phyloP scores from a whole-genome alignment of 257 asterid genomes.

The Nicotiana noctiflora region DNA sequence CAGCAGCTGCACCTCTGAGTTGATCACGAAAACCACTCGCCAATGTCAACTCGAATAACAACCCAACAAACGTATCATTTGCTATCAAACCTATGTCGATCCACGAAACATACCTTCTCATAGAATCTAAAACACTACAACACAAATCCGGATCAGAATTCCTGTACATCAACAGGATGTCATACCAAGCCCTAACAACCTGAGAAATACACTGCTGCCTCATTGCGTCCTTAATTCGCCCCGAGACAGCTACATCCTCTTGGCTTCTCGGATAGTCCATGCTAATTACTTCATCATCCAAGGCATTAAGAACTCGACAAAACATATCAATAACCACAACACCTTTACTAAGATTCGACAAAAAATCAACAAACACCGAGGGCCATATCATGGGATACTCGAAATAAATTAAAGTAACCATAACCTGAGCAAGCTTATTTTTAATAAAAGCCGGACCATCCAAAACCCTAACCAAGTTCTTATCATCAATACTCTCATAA shows the following conservation, averaged over 20 bases:
- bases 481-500: conserved; percentile 44
- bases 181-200: conserved; percentile 76
- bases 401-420: conserved; percentile 67
- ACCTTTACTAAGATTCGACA: conserved; percentile 68
- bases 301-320: conserved; percentile 66
- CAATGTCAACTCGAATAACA: conserved; percentile 75
- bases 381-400: conserved; percentile 87
- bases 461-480: conserved; percentile 38
- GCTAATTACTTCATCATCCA: conserved; percentile 88
- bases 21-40: conserved; percentile 53
- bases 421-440: conserved; percentile 91
- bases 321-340: conserved; percentile 79
- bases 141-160: conserved; percentile 66
- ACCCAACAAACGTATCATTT: conserved; percentile 51
- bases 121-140: conserved; percentile 59
- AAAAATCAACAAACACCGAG: conserved; percentile 75
- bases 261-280: conserved; percentile 66
- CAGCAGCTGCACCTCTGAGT: conserved; percentile 71
- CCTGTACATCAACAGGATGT: conserved; percentile 53
- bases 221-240: conserved; percentile 85
- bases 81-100: conserved; percentile 87
- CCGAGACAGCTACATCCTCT: conserved; percentile 58
- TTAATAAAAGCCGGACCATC: conserved; percentile 78
- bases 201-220: conserved; percentile 83
- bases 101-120: conserved; percentile 78